Evolutionary conservation across 768 basidiomycete species (phyloP).

Genomic region (Boletus sp.): DNA sequence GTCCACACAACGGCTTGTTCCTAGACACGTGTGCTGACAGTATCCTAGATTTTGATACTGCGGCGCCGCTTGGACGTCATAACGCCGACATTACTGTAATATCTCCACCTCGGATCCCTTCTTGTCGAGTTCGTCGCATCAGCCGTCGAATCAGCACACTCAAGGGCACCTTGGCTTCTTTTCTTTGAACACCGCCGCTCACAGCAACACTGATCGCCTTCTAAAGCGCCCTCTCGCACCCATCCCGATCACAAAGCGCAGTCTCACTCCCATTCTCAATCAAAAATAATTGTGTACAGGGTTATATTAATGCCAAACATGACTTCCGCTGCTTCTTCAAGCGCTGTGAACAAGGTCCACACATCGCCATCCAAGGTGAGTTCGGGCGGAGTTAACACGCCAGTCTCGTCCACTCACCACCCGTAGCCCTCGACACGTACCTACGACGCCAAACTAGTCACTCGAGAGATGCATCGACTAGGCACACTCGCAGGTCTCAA

Average conservation of each 20-base stretch:
- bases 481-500: constrained; percentile 57
- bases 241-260: constrained; percentile 32
- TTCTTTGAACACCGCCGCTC: constrained; percentile 39
- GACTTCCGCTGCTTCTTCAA: constrained; percentile 28
- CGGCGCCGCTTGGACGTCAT: constrained; percentile 5
- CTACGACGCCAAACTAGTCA: constrained; percentile 76
- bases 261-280: constrained; percentile 38
- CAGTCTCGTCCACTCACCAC: constrained; percentile 6
- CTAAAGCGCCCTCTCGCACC: constrained; percentile 24
- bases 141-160: constrained; percentile 32
- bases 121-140: constrained; percentile 10
- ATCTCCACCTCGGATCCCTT: constrained; percentile 12
- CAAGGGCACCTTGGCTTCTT: constrained; percentile 31
- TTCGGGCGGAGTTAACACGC: constrained; percentile 20
- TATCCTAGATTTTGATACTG: constrained; percentile 12
- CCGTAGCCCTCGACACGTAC: constrained; percentile 61
- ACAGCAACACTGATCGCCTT: constrained; percentile 28
- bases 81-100: constrained; percentile 9
- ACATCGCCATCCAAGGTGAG: constrained; percentile 36
- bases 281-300: constrained; percentile 30
- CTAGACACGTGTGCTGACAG: constrained; percentile 10
- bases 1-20: constrained; percentile 1
- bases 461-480: constrained; percentile 82
- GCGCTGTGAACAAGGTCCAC: constrained; percentile 24
- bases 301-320: constrained; percentile 17